phyloP scores from a whole-genome alignment of 179 eudicot genomes.

The Dionaea muscipula region DNA sequence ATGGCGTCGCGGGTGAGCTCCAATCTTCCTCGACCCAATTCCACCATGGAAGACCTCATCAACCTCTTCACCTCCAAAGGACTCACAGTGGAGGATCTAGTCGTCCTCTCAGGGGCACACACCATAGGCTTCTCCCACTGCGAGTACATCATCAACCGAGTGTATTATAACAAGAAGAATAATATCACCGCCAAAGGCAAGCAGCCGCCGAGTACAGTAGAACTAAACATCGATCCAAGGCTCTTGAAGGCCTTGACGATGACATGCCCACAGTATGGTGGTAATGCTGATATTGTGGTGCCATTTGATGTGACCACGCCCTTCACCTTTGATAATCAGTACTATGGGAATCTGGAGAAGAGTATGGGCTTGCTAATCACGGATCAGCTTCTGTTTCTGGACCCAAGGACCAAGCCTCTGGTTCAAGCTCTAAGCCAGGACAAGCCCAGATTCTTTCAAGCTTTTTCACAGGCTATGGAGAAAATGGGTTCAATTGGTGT shows the following conservation, averaged over 20 bases:
- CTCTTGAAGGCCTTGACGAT: slow-evolving; percentile 51
- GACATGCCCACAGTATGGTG: slow-evolving; percentile 72
- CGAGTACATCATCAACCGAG: slow-evolving; percentile 38
- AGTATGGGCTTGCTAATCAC: slow-evolving; percentile 56
- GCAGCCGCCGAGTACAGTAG: no score
- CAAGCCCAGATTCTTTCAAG: slow-evolving; percentile 44
- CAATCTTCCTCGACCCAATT: slow-evolving; percentile 55
- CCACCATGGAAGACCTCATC: slow-evolving; percentile 48
- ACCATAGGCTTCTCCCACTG: slow-evolving; percentile 80
- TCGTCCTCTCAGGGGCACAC: slow-evolving; percentile 83
- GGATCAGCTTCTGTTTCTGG: slow-evolving; percentile 61
- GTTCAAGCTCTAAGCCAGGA: slow-evolving; percentile 54
- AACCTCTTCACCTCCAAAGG: slow-evolving; percentile 66
- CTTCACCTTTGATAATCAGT: slow-evolving; percentile 60
- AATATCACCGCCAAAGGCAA: slow-evolving; percentile 34
- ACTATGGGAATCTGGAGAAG: slow-evolving; percentile 62
- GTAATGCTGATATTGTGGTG: slow-evolving; percentile 54
- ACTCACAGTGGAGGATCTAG: slow-evolving; percentile 43
- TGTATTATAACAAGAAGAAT: slow-evolving; percentile 46
- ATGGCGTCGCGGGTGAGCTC: slow-evolving; percentile 42
- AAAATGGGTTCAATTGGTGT: slow-evolving; percentile 77
- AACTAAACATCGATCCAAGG: slow-evolving; percentile 49
- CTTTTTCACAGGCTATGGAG: slow-evolving; percentile 65
- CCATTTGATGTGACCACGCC: slow-evolving; percentile 90
- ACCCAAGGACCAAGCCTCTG: slow-evolving; percentile 48